Evolutionary conservation across 2,329 filamentous ascomycete genomes (phyloP), one percentile per base, ranked within the genome.

Genomic region (Exophiala lecanii-corni): DNA sequence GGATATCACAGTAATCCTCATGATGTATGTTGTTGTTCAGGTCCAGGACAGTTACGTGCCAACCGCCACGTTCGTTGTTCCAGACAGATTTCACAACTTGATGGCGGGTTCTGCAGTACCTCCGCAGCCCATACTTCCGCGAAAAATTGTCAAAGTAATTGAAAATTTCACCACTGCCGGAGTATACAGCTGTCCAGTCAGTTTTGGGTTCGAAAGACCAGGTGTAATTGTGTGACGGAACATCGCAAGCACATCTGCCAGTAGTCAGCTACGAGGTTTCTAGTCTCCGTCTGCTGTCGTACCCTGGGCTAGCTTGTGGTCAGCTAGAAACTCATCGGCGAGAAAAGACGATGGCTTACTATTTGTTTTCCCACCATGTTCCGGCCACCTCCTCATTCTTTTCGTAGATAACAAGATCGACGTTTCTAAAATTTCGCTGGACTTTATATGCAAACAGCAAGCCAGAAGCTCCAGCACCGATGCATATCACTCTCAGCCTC

Each of bases 181-280:
- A 76, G 56, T 84, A 87, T 43, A 81, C 71, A 53, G 85, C 79
- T 0, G 73, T 73, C 84, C 84, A 88, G 52, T 84, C 71, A 0
- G 72, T 75, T 45, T 86, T 86, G 1, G 82, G 81, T 5, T 72
- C 69, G 58, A 85, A 87, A 0, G 78, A 79, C 5, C 75, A 76
- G 56, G 86, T 82, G 53, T 87, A 87, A 16, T 81, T 80, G 58
- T 84, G 81, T 5, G 46, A 23, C 19, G 46, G 49, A 31, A 46
- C 33, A 34, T 45, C 42, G 18, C 42, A 49, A 6, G 46, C 46
- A 39, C 46, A 49, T 13, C 42, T 37, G 34, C n/a, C 13, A 26
- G n/a, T 36, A 16, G 30, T 32, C n/a, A 13, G 6, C 12, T 32
- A 13, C n/a, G 30, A 13, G 5, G 17, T 16, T 13, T 16, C 5